Percentiles rank a stretch among this genome's conserved stretches.
Conservation (phyloP, 768 basidiomycete species). For the Russula ochroleuca region DNA sequence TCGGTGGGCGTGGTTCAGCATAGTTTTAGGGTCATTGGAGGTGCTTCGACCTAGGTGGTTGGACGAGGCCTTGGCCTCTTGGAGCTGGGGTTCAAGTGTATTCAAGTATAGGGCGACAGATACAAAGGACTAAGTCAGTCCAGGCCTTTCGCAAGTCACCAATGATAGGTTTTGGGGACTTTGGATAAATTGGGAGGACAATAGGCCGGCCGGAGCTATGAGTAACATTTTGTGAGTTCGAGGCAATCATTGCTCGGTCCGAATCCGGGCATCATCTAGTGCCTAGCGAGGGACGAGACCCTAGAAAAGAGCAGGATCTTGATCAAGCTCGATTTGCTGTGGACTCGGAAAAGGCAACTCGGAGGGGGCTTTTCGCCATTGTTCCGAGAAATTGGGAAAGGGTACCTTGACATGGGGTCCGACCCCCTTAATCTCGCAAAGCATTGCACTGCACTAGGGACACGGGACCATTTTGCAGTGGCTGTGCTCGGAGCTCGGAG, state of each 20-base stretch:
- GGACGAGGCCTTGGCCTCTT: not conserved
- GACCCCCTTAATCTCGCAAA: not conserved
- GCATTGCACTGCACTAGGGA: too few relatives aligned
- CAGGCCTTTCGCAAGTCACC: not conserved
- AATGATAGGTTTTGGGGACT: not conserved
- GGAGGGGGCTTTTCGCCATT: not conserved
- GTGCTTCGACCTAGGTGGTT: not conserved
- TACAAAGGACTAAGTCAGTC: not conserved
- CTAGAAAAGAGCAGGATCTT: not conserved
- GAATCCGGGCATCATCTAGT: not conserved
- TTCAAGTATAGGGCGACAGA: not conserved
- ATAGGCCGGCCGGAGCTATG: conserved; percentile 16
- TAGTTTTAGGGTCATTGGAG: not conserved
- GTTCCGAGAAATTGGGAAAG: not conserved
- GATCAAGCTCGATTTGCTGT: not conserved
- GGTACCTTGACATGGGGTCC: not conserved
- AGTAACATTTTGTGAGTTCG: not conserved
- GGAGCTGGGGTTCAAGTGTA: not conserved
- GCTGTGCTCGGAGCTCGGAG: not conserved
- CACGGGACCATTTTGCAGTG: not conserved
- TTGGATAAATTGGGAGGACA: conserved; percentile 15
- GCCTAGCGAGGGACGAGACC: not conserved
- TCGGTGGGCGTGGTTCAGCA: not conserved
- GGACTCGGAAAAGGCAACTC: not conserved
- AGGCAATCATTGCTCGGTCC: not conserved